Conservation (phyloP, 352 stramenopile genomes). For the Hyphochytrium catenoides region DNA sequence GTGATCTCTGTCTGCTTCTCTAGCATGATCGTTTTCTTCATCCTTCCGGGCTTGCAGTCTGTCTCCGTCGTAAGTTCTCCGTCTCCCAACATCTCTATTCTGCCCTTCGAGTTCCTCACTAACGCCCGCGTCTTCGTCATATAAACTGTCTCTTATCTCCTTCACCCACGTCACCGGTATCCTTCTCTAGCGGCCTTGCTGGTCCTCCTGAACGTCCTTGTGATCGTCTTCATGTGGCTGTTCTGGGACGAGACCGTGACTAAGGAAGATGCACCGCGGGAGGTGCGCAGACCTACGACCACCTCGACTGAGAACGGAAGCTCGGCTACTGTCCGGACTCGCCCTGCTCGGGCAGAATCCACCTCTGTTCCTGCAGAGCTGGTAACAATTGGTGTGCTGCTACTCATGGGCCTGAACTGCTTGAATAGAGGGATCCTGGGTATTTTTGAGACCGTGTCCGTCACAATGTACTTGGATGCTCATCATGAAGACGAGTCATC, state of each 20-base stretch:
- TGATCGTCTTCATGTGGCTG: constrained; percentile 17
- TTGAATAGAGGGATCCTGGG: constrained; percentile 28
- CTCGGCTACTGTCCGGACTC: background rate
- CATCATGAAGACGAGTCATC: constrained; percentile 10
- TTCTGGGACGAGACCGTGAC: constrained; percentile 24
- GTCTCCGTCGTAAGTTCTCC: too few relatives aligned
- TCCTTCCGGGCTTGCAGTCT: too few relatives aligned
- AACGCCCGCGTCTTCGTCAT: too few relatives aligned
- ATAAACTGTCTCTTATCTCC: too few relatives aligned
- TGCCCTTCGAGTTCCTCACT: too few relatives aligned
- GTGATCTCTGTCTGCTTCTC: too few relatives aligned
- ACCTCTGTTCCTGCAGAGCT: constrained; percentile 13
- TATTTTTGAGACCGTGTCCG: constrained; percentile 40
- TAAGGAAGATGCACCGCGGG: constrained; percentile 14
- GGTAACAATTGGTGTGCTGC: constrained; percentile 16
- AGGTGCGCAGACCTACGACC: background rate
- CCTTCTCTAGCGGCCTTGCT: too few relatives aligned
- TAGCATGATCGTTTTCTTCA: too few relatives aligned
- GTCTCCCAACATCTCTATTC: too few relatives aligned
- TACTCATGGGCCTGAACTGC: constrained; percentile 41
- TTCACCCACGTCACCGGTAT: too few relatives aligned
- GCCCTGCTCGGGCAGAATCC: background rate
- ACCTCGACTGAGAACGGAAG: background rate
- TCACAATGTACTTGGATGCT: constrained; percentile 23
- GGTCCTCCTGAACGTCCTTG: constrained; percentile 18